These are phyloP conservation scores for Daldinia grandis DNA, from an alignment of 495 filamentous ascomycete species.

Conservation along the genomic window DNA sequence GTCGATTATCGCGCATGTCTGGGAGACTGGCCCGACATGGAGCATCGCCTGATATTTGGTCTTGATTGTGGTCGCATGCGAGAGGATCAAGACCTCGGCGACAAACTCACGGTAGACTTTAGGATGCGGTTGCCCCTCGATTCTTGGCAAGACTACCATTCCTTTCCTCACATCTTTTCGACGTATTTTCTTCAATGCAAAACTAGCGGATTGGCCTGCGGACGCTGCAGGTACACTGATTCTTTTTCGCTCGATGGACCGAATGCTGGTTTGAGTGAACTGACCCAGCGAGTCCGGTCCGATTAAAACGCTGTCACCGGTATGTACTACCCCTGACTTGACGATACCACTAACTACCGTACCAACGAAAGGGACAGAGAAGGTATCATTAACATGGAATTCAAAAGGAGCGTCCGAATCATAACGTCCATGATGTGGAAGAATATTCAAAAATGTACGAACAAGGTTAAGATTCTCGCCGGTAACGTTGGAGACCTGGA, in stretches of 20 bases:
- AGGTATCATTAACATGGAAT: conserved; percentile 96
- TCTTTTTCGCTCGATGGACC: conserved; percentile 94
- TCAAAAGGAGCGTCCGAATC: conserved; percentile 89
- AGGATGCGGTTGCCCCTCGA: conserved; percentile 69
- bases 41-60: conserved; percentile 99
- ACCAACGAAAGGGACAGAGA: conserved; percentile 97
- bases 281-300: conserved; percentile 93
- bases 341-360: conserved; percentile 96
- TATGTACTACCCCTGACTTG: conserved; percentile 85
- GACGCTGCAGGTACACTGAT: conserved; percentile 88
- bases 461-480: conserved; percentile 82
- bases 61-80: conserved; percentile 98
- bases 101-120: conserved; percentile 94
- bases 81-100: conserved; percentile 94
- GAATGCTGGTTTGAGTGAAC: conserved; percentile 88
- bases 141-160: conserved; percentile 94
- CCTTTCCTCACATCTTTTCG: conserved; percentile 97
- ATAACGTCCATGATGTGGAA: conserved; percentile 95
- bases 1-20: conserved; percentile 97
- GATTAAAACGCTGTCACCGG: conserved; percentile 87
- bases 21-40: conserved; percentile 92
- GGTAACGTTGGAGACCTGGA: conserved; percentile 98
- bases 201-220: conserved; percentile 91
- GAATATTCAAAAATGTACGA: conserved; percentile 91
- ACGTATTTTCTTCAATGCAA: conserved; percentile 84